Evolutionary conservation across 768 basidiomycete genomes (phyloP), one percentile per base, ranked within the genome.

Genomic region (Boletus sensibilis): DNA sequence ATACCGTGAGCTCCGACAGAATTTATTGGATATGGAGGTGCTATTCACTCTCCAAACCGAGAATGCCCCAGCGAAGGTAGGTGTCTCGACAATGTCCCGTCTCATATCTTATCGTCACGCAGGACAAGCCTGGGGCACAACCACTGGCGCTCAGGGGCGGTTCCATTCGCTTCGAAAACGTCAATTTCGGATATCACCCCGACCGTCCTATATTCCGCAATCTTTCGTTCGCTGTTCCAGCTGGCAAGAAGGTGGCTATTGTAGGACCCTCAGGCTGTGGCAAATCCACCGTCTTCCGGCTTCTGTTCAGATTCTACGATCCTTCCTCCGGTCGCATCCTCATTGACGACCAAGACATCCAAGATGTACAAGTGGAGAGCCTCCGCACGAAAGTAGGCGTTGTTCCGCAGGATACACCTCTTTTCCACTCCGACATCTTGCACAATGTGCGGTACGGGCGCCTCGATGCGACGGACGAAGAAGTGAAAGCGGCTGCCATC

Each of bases 201-300:
- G 84, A 86, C 50, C 87, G 97, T 1, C 92, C 88, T 4, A 98
- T 99, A 68, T 98, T 99, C 79, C 82, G 81, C 35, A 74, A 91
- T 64, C 77, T 98, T 9, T 88, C 86, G 14, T 97, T 99, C 76
- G 86, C 86, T 6, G 86, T 98, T 38, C 97, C 97, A 0, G 94
- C 94, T 1, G 97, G 97, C 6, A 93, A 94, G 75, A 98, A 98
- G 65, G 88, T 96, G 2, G 97, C 96, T 20, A 90, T 99, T 50
- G 97, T 99, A 40, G 97, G 97, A 1, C 94, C 97, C 0, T 94
- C 92, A 0, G 97, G 97, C 12, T 97, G 94, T 66, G 97, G 97
- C 5, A 99, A 99, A 75, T 96, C 94, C 16, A 99, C 97, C 5
- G 85, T 99, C 50, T 90, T 98, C 76, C 85, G 96, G 10, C 85